Evolutionary conservation across 2,329 filamentous ascomycete genomes (phyloP).

Genomic region (Fonsecaea monophora): DNA sequence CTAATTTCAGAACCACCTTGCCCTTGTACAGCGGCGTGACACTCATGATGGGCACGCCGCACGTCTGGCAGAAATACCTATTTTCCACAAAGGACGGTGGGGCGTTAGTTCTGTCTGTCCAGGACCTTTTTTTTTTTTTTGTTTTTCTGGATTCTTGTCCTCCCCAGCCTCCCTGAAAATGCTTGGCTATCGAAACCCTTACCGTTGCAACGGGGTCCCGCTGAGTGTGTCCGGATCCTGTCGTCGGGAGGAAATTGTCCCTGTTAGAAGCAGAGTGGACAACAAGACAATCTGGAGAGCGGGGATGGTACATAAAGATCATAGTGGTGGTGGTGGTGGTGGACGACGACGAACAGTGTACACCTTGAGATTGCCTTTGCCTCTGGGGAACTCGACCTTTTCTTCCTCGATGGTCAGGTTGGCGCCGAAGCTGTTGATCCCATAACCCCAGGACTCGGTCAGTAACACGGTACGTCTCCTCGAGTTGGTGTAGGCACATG

Average conservation of each 20-base stretch:
- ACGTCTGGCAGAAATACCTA: constrained; percentile 55
- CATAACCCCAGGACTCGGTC: constrained; percentile 36
- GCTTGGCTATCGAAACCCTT: not conserved
- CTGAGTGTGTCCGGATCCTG: constrained; percentile 54
- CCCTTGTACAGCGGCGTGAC: constrained; percentile 49
- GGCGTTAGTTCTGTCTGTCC: too few relatives aligned
- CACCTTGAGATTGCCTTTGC: constrained; percentile 53
- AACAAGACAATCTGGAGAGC: not conserved
- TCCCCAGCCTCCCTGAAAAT: too few relatives aligned
- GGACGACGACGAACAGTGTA: constrained; percentile 44
- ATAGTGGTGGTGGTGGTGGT: not conserved
- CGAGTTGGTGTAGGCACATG: not conserved
- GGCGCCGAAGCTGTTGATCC: constrained; percentile 28
- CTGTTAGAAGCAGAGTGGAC: not conserved
- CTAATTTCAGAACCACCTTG: constrained; percentile 59
- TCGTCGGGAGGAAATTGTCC: not conserved
- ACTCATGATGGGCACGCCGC: constrained; percentile 59
- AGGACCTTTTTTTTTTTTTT: not conserved
- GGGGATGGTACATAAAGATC: not conserved
- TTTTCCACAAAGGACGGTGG: not conserved
- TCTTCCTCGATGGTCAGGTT: constrained; percentile 45
- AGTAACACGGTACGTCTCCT: not conserved
- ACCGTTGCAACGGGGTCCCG: constrained; percentile 51
- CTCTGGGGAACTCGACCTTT: constrained; percentile 56
- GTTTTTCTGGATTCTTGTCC: too few relatives aligned